phyloP scores from a whole-genome alignment of 1,284 basidiomycete genomes.

The Tremellales sp. region DNA sequence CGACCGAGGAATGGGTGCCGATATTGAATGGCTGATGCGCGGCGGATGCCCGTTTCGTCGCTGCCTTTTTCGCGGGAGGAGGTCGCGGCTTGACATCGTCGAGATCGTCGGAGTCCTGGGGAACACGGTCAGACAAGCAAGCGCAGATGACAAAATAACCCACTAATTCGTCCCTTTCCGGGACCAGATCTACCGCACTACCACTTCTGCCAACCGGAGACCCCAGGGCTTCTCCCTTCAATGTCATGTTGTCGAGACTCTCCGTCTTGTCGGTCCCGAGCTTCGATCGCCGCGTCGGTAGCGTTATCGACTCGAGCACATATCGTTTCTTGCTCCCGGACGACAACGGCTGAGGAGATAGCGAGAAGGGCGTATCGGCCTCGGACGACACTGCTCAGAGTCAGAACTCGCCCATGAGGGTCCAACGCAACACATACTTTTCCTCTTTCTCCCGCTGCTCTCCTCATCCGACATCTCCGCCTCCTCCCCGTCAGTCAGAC shows the following conservation, averaged over 20 bases:
- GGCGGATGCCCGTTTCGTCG: no score
- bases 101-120: not conserved
- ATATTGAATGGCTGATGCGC: constrained; percentile 29
- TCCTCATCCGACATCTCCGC: constrained; percentile 1
- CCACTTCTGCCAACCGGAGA: constrained; percentile 14
- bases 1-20: constrained; percentile 20
- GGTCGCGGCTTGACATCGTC: not conserved
- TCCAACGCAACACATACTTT: constrained; percentile 10
- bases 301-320: constrained; percentile 24
- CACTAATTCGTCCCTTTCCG: no score
- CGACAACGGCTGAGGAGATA: constrained; percentile 1
- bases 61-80: constrained; percentile 1
- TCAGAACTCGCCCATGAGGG: not conserved
- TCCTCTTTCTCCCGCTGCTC: constrained; percentile 13
- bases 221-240: no score
- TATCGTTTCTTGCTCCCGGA: constrained; percentile 12
- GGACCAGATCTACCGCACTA: no score
- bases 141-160: no score
- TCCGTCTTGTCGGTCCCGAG: constrained; percentile 36
- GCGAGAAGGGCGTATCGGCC: constrained; percentile 12
- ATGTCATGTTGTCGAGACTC: constrained; percentile 38
- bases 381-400: not conserved
- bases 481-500: constrained; percentile 14
- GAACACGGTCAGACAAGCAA: no score
- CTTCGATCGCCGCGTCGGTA: constrained; percentile 29